Base-by-base conservation (phyloP, 2,329 filamentous ascomycete genomes). In the Pseudocercospora fijiensis region DNA sequence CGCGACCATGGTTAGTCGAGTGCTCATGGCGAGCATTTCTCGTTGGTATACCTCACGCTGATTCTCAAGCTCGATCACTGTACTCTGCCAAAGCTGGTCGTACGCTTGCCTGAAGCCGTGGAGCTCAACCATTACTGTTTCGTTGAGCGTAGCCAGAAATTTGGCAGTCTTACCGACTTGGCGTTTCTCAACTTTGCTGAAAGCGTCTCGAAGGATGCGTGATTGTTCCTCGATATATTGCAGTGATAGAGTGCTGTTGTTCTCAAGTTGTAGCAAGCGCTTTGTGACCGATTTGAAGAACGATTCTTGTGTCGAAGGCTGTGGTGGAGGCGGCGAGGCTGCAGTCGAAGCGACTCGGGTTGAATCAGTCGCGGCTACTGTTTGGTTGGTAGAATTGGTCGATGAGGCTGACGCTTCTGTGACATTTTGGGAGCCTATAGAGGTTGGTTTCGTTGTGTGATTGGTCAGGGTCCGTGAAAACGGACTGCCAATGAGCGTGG, bases 211-310 rank as follows among this genome's bases (percentile, higher is more conserved):
- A 43, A 98, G 82, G 66, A 96, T 92, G 56, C 88, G 89, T 3
- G 94, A 97, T 76, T 98, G 95, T 64, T 96, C 92, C 78, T 98
- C 94, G 64, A 99, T 96, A 74, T 99, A 99, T 72, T 96, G 91
- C 8, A 98, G 82, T 0, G 93, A 96, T 10, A 98, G 83, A 0
- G 94, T 96, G 10, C 93, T 92, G 75, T 98, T 99, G 16, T 91
- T 86, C 77, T 99, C 95, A 7, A 98, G 87, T 71, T 93, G 88
- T 68, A 94, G 91, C 4, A 99, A 84, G 1, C 95, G 90, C 77
- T 98, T 98, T 67, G 93, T 92, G 8, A 98, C 89, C 3, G 92
- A 91, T 76, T 98, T 98, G 84, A 97, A 99, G 78, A 99, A 98
- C 1, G 91, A 95, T 75, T 99, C 95, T 76, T 99, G 95, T 0